Evolutionary conservation across 164 flowering plant genomes (phyloP).

Genomic region (Malania oleifera): DNA sequence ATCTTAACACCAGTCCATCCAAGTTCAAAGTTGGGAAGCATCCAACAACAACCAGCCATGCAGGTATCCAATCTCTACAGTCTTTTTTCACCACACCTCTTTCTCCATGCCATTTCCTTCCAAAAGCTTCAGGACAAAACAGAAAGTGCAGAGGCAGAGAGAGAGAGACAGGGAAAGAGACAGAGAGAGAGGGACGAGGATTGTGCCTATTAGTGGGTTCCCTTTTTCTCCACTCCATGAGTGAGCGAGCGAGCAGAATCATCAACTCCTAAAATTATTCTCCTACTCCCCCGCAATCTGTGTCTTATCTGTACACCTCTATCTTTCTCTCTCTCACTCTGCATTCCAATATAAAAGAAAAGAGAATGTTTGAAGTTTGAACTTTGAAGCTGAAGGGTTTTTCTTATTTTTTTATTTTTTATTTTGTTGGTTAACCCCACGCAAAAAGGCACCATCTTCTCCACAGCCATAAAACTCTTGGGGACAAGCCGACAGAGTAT

Average conservation of each 20-base stretch:
- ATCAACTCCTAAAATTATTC: slow-evolving; percentile 19
- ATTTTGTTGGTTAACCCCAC: background rate
- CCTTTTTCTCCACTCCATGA: slow-evolving; percentile 19
- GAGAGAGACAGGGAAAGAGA: slow-evolving; percentile 2
- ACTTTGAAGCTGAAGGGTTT: no score
- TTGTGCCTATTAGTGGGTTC: slow-evolving; percentile 14
- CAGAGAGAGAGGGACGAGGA: slow-evolving; percentile 9
- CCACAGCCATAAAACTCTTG: slow-evolving; percentile 16
- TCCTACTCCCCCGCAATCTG: slow-evolving; percentile 4
- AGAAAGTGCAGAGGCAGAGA: slow-evolving; percentile 6
- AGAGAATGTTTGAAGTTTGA: slow-evolving; percentile 13
- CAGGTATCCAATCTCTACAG: slow-evolving; percentile 2
- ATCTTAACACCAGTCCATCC: no score
- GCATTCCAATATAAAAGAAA: slow-evolving; percentile 11
- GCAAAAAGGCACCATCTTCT: slow-evolving; percentile 14
- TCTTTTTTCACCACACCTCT: slow-evolving; percentile 1
- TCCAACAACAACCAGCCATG: slow-evolving; percentile 5
- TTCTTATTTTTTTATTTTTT: no score
- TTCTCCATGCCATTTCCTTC: slow-evolving; percentile 20
- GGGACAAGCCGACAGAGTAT: slow-evolving; percentile 17
- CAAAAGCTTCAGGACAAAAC: slow-evolving; percentile 26
- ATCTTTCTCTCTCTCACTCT: background rate
- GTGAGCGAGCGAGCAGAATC: slow-evolving; percentile 11
- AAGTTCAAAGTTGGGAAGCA: background rate
- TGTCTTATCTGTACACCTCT: slow-evolving; percentile 8